These are phyloP conservation scores for Pseudogymnoascus sp. DNA, from an alignment of 2,329 filamentous ascomycete species.

Conservation along the genomic window DNA sequence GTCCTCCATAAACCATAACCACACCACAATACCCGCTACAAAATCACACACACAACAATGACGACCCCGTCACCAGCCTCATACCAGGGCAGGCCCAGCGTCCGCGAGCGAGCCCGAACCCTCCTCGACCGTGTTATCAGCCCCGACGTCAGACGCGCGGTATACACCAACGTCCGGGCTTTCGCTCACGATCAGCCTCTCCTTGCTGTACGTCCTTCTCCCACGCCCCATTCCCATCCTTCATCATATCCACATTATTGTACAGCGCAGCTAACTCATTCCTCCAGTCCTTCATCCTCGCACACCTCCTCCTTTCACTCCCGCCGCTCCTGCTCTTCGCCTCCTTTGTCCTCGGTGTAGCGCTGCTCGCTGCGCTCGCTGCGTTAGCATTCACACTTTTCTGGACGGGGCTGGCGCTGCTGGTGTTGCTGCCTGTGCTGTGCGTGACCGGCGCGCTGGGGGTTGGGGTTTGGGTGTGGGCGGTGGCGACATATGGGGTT, in stretches of 20 bases:
- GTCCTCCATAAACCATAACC: background rate
- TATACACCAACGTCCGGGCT: constrained; percentile 41
- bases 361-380: constrained; percentile 47
- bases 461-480: constrained; percentile 59
- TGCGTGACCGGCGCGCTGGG: constrained; percentile 56
- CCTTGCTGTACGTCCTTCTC: constrained; percentile 48
- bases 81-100: background rate
- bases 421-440: constrained; percentile 60
- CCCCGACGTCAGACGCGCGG: constrained; percentile 49
- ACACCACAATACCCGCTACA: background rate
- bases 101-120: constrained; percentile 12
- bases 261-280: constrained; percentile 11
- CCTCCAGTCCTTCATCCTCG: constrained; percentile 54
- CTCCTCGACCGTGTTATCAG: constrained; percentile 45
- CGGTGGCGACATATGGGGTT: constrained; percentile 47
- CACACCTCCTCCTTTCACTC: constrained; percentile 56
- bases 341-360: constrained; percentile 53
- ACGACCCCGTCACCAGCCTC: constrained; percentile 1
- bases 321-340: constrained; percentile 61
- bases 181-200: constrained; percentile 59
- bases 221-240: background rate
- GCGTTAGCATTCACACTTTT: constrained; percentile 59
- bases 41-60: background rate
- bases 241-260: background rate
- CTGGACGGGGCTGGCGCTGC: constrained; percentile 56